These are phyloP conservation scores for Bolboschoenus planiculmis DNA, from an alignment of 176 grass and related monocot genomes.

Conservation along the genomic window DNA sequence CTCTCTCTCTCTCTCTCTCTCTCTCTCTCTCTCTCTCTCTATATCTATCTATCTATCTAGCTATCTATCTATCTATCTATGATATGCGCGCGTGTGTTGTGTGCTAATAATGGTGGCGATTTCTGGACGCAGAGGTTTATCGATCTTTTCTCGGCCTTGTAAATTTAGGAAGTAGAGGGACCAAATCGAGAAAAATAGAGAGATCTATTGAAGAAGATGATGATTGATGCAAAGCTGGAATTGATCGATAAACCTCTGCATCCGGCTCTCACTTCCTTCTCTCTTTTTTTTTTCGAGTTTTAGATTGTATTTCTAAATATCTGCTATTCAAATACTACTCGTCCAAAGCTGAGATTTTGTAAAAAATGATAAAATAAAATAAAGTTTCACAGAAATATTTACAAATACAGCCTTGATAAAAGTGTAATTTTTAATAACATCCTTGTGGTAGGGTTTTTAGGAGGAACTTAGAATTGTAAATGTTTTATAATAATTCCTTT, in stretches of 20 bases:
- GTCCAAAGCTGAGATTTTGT: background rate
- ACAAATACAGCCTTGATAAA: background rate
- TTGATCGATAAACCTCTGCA: conserved; percentile 99
- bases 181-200: conserved; percentile 2
- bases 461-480: background rate
- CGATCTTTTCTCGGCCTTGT: conserved; percentile 88
- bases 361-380: no score
- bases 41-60: background rate
- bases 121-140: conserved; percentile 88
- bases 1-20: background rate
- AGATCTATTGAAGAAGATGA: conserved; percentile 7
- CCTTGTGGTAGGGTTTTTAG: background rate
- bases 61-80: background rate
- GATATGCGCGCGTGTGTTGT: background rate
- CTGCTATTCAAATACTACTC: background rate
- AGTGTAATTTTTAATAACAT: background rate
- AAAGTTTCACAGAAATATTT: conserved; percentile 6
- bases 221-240: conserved; percentile 87
- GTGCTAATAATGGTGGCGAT: conserved; percentile 25
- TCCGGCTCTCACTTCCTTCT: conserved; percentile 54
- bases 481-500: background rate
- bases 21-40: background rate
- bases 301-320: background rate
- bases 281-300: background rate
- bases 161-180: conserved; percentile 19